These are phyloP conservation scores for Oryza punctata DNA, from an alignment of 176 grass and related monocot species.

Conservation along the genomic window DNA sequence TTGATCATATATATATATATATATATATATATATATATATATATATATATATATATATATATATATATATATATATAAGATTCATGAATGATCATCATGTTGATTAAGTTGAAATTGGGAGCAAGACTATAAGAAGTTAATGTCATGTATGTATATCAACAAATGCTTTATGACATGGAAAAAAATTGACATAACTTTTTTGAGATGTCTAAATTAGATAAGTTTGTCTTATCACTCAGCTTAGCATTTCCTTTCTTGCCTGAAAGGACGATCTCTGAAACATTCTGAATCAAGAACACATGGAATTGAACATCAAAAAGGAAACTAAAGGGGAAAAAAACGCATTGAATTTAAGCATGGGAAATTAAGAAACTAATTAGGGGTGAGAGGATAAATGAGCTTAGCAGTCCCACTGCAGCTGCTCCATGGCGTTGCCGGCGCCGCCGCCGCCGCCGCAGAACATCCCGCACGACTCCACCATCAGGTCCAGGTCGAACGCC, in stretches of 20 bases:
- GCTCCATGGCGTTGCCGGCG: slow-evolving; percentile 63
- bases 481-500: slow-evolving; percentile 76
- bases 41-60: neutral
- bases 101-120: slow-evolving; percentile 15
- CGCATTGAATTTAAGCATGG: slow-evolving; percentile 48
- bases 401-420: slow-evolving; percentile 94
- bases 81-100: neutral
- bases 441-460: slow-evolving; percentile 38
- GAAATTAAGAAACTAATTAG: slow-evolving; percentile 34
- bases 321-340: neutral
- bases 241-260: slow-evolving; percentile 48
- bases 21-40: neutral
- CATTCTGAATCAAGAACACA: slow-evolving; percentile 28
- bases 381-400: slow-evolving; percentile 45
- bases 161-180: neutral
- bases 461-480: slow-evolving; percentile 84
- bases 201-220: slow-evolving; percentile 29
- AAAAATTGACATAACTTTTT: slow-evolving; percentile 24
- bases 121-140: neutral
- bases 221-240: slow-evolving; percentile 25
- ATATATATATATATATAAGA: neutral
- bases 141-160: neutral
- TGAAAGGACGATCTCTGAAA: slow-evolving; percentile 16
- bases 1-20: neutral
- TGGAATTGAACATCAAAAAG: slow-evolving; percentile 42